A percentile compares a stretch with the other conserved stretches of the same genome.
Conservation (phyloP, 2,329 filamentous ascomycete species). For the Colletotrichum sp. region DNA sequence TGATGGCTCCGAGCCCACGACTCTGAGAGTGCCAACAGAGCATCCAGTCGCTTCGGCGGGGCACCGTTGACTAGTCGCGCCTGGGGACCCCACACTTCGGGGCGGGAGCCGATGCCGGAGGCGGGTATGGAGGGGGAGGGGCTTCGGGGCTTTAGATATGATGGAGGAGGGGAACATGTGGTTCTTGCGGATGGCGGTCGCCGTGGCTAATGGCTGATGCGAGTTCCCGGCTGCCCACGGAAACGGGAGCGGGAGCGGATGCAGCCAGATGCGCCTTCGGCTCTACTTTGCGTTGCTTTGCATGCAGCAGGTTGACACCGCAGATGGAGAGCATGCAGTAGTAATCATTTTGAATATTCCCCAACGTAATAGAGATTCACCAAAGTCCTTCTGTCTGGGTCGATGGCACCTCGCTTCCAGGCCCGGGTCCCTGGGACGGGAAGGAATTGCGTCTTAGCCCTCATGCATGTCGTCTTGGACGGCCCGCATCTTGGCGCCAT, state of each 20-base stretch:
- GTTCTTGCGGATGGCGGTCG: neutral
- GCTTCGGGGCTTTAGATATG: neutral
- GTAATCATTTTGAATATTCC: neutral
- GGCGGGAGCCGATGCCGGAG: neutral
- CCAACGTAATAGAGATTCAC: neutral
- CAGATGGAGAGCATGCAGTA: neutral
- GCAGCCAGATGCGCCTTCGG: neutral
- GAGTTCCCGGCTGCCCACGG: neutral
- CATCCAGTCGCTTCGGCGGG: neutral
- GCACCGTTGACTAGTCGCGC: neutral
- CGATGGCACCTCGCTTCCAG: neutral
- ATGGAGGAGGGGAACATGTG: neutral
- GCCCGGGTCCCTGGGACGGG: neutral
- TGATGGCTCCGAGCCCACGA: neutral
- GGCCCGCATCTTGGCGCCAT: neutral
- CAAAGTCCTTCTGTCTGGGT: neutral
- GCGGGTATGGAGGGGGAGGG: neutral
- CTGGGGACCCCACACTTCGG: slow-evolving; percentile 9
- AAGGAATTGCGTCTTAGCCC: neutral
- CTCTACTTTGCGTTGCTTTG: neutral
- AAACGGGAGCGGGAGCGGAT: neutral
- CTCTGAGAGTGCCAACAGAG: neutral
- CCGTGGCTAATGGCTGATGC: neutral
- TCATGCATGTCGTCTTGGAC: neutral
- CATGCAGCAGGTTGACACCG: neutral